Base-by-base conservation (phyloP, 2,329 filamentous ascomycete genomes). In the Berkeleyomyces basicola region DNA sequence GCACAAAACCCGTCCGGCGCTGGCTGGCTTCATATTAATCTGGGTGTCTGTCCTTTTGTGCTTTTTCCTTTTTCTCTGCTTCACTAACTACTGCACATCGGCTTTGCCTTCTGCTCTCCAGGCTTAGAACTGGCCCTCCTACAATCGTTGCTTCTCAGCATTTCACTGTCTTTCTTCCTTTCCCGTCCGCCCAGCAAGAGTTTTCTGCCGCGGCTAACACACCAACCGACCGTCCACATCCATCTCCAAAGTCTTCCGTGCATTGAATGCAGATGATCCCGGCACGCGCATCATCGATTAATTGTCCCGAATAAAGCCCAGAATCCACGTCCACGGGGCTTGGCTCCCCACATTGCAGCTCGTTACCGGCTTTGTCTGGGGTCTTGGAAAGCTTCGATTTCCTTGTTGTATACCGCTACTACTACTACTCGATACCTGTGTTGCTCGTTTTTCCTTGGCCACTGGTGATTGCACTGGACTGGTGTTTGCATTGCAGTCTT, bases 141-240 rank as follows among this genome's bases (percentile, higher is more conserved):
- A 39, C 51, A 39, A 55, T 55, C 51, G 51, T 55, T 55, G 11
- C 36, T 55, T 36, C 39, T 55, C 33, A 39, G 14, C 4, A 36
- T 36, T 39, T 39, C 5, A 7, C 23, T 49, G n/a, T n/a, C 37
- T 53, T 31, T n/a, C n/a, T 59, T 59, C 57, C 16, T 7, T 43
- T 59, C 37, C 3, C 46, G n/a, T 49, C 46, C n/a, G n/a, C 10
- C n/a, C 31, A 23, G 5, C 31, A n/a, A 49, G n/a, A n/a, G 14
- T 23, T 55, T 53, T 53, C 59, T 61, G 11, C 44, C 59, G 59
- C 59, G 59, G 59, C 36, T 61, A 61, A 53, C 51, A 61, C 23
- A 7, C n/a, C 43, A n/a, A 11, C 4, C 43, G 11, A 23, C 23
- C 23, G 23, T 23, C 11, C 14, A n/a, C 43, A n/a, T 5, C 43